Evolutionary conservation across 805 yeast species (phyloP), one percentile per base, ranked within the genome.

Genomic region (Scheffersomyces spartinae): DNA sequence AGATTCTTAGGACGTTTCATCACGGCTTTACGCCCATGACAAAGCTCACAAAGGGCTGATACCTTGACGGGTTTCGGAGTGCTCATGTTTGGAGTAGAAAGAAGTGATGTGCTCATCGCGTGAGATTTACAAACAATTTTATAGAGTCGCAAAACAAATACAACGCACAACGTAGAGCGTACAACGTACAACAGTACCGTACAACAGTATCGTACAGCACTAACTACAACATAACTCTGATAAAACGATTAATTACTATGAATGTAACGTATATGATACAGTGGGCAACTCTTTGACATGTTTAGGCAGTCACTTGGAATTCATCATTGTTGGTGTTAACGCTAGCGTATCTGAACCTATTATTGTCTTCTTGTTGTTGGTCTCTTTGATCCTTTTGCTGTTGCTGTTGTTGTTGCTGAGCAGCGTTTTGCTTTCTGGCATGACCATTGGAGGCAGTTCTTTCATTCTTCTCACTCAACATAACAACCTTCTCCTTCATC

Each of bases 1-100:
- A 82, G 64, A 38, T 86, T 91, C 47, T 93, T 88, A 7, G 99
- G 99, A 34, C 98, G 66, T 42, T 75, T 80, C 63, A 91, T 67
- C 12, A 80, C 80, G 0, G 97, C 95, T 43, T 82, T 81, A 28
- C 88, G 66, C 17, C 68, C 63, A 37, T 72, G 77, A 46, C 98
- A 88, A 6, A 83, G 64, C 53, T 86, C 94, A 55, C 98, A 88
- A 9, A 76, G 59, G 3, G 67, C 52, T 0, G 57, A 21, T 0
- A 56, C 48, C 36, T 64, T 68, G 18, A 60, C 20, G 23, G 34
- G 39, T 38, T 42, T 42, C n/a, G n/a, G n/a, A n/a, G n/a, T n/a
- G n/a, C n/a, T n/a, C n/a, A n/a, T n/a, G n/a, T n/a, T n/a, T n/a
- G n/a, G n/a, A n/a, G n/a, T n/a, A n/a, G n/a, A n/a, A n/a, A n/a